Evolutionary conservation across 2,329 filamentous ascomycete species (phyloP), one percentile per base, ranked within the genome.

Genomic region (Botrytis byssoidea): DNA sequence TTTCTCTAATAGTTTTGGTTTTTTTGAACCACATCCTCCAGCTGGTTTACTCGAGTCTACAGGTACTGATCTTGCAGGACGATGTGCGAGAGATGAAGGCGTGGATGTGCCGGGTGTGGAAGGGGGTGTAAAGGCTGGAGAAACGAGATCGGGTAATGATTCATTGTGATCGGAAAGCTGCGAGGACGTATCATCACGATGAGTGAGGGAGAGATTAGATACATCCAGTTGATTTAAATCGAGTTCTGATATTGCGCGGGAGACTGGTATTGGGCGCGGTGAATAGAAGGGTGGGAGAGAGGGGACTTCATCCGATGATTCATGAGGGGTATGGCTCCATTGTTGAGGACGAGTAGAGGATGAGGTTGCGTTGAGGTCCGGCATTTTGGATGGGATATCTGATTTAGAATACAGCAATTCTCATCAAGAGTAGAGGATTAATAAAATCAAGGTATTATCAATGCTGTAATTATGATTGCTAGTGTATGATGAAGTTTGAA

Each of bases 51-150:
- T 87, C 78, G 87, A 90, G 80, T 91, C 89, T 59, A 91, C 89
- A 66, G 85, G 88, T 20, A 88, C 81, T 12, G 72, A 76, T 35
- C 70, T 77, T 10, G 74, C 74, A 70, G 80, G 74, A 79, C 78
- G 57, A 80, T 82, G 72, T 80, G 79, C 65, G 78, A 78, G 70
- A 79, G 82, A 74, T 60, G 79, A 82, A 4, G 88, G 88, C 1
- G 88, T 91, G 40, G 86, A 83, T 9, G 86, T 85, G 6, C 89
- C 89, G 0, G 90, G 89, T 0, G 90, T 91, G 14, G 86, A 84
- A 46, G 92, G 91, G 22, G 93, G 92, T 10, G 91, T 94, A 83
- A 94, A 97, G 77, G 92, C 92, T 69, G 93, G 93, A 82, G 95
- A 98, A 76, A 98, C 91, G 66, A 96, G 90, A 6, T 75, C 80